Conservation (phyloP, 306 rosid genomes). For the Ziziphus jujuba region DNA sequence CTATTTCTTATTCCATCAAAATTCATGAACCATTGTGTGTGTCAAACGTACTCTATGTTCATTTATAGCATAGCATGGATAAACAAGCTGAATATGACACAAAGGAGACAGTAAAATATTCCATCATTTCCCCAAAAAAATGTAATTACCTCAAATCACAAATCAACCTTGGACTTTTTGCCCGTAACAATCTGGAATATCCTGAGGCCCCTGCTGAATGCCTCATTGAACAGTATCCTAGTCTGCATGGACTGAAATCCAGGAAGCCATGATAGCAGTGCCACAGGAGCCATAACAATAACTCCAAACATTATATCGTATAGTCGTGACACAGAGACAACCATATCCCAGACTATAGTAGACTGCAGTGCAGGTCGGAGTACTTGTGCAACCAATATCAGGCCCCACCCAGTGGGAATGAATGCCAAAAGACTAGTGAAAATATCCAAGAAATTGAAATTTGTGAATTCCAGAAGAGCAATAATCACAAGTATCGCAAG, state of each 20-base stretch:
- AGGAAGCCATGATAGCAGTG: constrained; percentile 80
- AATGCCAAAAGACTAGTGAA: constrained; percentile 82
- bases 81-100: background rate
- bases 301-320: constrained; percentile 78
- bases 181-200: constrained; percentile 76
- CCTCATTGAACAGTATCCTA: constrained; percentile 80
- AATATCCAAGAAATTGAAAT: constrained; percentile 52
- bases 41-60: background rate
- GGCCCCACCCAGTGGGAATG: constrained; percentile 92
- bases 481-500: constrained; percentile 49
- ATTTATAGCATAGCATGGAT: constrained; percentile 14
- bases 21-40: too few relatives aligned
- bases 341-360: constrained; percentile 52
- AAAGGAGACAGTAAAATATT: constrained; percentile 6
- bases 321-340: constrained; percentile 65
- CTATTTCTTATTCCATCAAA: too few relatives aligned
- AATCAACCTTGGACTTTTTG: constrained; percentile 41
- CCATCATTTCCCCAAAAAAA: constrained; percentile 9
- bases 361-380: constrained; percentile 53
- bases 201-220: constrained; percentile 79
- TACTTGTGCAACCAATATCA: constrained; percentile 78
- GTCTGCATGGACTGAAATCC: constrained; percentile 94
- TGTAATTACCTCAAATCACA: constrained; percentile 39
- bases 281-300: constrained; percentile 73
- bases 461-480: constrained; percentile 65